Evolutionary conservation across 257 asterid species (phyloP).

Genomic region (Ligustrum vulgare): DNA sequence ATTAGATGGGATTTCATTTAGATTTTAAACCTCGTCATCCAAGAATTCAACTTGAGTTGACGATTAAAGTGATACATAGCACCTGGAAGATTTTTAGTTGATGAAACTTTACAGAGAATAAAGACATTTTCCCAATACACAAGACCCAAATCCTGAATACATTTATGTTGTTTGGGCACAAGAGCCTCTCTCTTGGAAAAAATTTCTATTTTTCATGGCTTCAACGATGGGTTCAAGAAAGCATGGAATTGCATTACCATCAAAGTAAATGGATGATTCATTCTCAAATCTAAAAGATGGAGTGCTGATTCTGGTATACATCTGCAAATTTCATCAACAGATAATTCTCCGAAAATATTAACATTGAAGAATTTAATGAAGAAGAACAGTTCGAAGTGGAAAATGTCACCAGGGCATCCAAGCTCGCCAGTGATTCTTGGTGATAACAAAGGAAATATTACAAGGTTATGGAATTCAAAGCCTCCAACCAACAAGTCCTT

Average conservation of each 20-base stretch:
- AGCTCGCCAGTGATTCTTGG: slow-evolving; percentile 22
- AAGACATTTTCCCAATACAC: slow-evolving; percentile 30
- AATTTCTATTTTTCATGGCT: slow-evolving; percentile 58
- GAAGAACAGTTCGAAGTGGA: slow-evolving; percentile 31
- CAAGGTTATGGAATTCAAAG: slow-evolving; percentile 31
- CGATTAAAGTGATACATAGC: slow-evolving; percentile 20
- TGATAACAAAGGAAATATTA: slow-evolving; percentile 36
- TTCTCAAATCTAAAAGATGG: slow-evolving; percentile 51
- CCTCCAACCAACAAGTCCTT: slow-evolving; percentile 68
- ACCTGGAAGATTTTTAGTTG: slow-evolving; percentile 66
- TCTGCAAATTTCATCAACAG: slow-evolving; percentile 22
- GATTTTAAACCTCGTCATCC: slow-evolving; percentile 19
- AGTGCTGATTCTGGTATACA: slow-evolving; percentile 41
- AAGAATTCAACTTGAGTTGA: slow-evolving; percentile 24
- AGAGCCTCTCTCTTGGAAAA: slow-evolving; percentile 27
- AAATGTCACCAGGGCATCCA: slow-evolving; percentile 37
- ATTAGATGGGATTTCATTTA: no score
- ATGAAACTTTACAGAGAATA: slow-evolving; percentile 44
- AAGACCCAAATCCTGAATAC: slow-evolving; percentile 51
- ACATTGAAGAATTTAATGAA: slow-evolving; percentile 32
- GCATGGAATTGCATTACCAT: slow-evolving; percentile 55
- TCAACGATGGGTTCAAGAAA: slow-evolving; percentile 75
- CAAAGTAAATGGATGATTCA: slow-evolving; percentile 52
- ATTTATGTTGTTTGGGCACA: slow-evolving; percentile 44
- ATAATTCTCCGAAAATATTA: slow-evolving; percentile 29